Evolutionary conservation across 345 rosid species (phyloP), one percentile per base, ranked within the genome.

Genomic region (Salix viminalis): DNA sequence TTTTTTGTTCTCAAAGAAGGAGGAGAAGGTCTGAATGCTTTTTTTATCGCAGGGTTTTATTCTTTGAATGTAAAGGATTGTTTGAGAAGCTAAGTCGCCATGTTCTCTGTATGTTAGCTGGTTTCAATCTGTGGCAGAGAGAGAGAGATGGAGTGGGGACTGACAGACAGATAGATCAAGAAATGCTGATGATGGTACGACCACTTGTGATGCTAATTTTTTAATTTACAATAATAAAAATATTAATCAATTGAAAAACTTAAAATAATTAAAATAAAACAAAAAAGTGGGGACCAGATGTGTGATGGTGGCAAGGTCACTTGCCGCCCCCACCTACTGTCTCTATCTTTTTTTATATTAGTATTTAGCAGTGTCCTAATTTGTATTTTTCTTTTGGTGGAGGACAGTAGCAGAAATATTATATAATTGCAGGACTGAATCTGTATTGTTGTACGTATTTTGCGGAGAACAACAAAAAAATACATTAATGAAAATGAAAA

Each of bases 271-370:
- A 54, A 24, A 10, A 34, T 34, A 37, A 56, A 9, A 12, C 2
- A 2, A 65, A 1, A 32, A 52, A 50, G 68, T 70, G 56, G 82
- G 79, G 14, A 56, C 82, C 82, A 70, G 75, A 75, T n/a, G n/a
- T 34, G 72, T 71, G 79, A 70, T 41, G 82, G 76, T 70, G 82
- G 82, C 75, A n/a, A 64, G 34, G 70, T 9, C 15, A 18, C 34
- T 18, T 44, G 75, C 71, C 52, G 61, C 56, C 67, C 62, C 52
- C 52, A 42, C 6, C 12, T 6, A 2, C 24, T 10, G 15, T 16
- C 58, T 48, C 18, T 16, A 23, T 6, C 52, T 41, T 41, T 41
- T 41, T 11, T 10, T 2, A 41, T 10, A 41, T 10, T 9, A 10
- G 44, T 10, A 41, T 41, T 41, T 41, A 10, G 13, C 44, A 6